These are phyloP conservation scores for Candida berthetii DNA, from an alignment of 805 yeast genomes.

Conservation along the genomic window DNA sequence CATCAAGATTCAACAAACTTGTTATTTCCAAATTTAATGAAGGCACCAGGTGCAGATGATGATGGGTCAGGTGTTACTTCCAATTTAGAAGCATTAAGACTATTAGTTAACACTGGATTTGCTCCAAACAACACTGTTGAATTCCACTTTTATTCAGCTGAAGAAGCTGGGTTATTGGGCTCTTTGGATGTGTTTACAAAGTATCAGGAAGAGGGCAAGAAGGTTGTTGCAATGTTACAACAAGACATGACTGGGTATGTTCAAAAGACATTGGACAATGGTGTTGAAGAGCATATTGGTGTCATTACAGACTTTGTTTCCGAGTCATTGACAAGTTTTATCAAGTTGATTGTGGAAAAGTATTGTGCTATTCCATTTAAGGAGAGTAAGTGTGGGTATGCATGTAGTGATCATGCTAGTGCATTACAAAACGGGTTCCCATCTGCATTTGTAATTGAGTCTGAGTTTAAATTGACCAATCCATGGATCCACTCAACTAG, in stretches of 20 bases:
- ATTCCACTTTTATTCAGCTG: constrained; percentile 94
- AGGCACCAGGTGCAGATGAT: constrained; percentile 95
- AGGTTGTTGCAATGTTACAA: constrained; percentile 80
- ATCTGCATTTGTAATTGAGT: constrained; percentile 75
- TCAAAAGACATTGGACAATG: constrained; percentile 26
- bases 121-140: constrained; percentile 71
- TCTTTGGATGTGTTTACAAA: constrained; percentile 68
- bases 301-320: constrained; percentile 37
- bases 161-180: constrained; percentile 88
- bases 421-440: constrained; percentile 84
- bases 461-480: constrained; percentile 56
- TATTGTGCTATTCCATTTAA: constrained; percentile 66
- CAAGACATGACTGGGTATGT: constrained; percentile 65
- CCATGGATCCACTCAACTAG: constrained; percentile 69
- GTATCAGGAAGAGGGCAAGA: constrained; percentile 37
- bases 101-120: constrained; percentile 39
- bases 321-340: constrained; percentile 16
- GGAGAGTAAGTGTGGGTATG: constrained; percentile 83
- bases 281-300: constrained; percentile 62
- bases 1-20: constrained; percentile 85
- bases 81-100: constrained; percentile 65
- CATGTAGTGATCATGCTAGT: constrained; percentile 90
- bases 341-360: constrained; percentile 51
- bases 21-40: constrained; percentile 56
- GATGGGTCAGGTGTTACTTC: constrained; percentile 87